Evolutionary conservation across 129 eudicot genomes (phyloP), one percentile per base, ranked within the genome.

Genomic region (Silybum marianum): DNA sequence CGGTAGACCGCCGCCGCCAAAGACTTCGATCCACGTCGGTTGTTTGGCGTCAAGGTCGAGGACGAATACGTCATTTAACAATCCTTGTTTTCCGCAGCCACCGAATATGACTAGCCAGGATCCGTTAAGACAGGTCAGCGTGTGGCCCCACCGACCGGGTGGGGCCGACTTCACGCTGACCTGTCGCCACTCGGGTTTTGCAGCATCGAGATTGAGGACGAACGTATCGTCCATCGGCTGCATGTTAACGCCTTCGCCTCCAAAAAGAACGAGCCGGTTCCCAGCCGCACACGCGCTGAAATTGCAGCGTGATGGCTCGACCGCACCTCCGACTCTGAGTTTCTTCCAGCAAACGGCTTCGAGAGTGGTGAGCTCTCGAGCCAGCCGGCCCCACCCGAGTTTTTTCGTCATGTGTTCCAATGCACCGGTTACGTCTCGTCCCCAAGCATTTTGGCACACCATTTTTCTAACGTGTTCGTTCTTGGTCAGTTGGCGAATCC

Each of bases 401-500:
- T 90, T 91, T 24, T 91, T 88, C 0, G 96, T 91, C 95, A 90
- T 93, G 66, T 88, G 81, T 72, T 93, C 98, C 25, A 93, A 72
- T 16, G 93, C 89, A 44, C 98, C 91, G 0, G 97, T 93, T 32
- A 93, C 97, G 11, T 93, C 98, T 82, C 93, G 72, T 78, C 98
- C 98, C 98, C 98, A 93, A 40, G 98, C 97, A 81, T 91, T 93
- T 81, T 93, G 98, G 75, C 98, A 93, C 30, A 93, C 98, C 95
- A 93, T 87, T 79, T 93, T 93, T 62, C 97, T 85, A n/a, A 93
- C 84, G 72, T 93, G 95, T 81, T 93, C 98, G 11, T 91, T 91
- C 72, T 90, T 93, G 5, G 98, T 93, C 22, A 93, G 87, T 39
- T 74, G 88, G 0, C 94, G 91, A n/a, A 93, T 93, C 71, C 98